Base-by-base conservation (phyloP, 2,329 filamentous ascomycete genomes). In the Fusarium pseudocircinatum region DNA sequence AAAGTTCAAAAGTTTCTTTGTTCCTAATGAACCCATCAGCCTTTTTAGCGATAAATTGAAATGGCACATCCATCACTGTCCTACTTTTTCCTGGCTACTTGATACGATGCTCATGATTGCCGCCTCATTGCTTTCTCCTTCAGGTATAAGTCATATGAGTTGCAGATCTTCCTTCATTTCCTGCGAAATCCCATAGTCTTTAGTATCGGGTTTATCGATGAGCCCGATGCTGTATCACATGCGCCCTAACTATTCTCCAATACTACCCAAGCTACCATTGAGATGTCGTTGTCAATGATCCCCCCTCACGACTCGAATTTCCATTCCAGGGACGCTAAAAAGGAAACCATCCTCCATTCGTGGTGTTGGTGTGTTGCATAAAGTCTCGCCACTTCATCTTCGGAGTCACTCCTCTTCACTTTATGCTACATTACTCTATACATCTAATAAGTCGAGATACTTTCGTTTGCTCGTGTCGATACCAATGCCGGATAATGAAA, bases 211-310 rank as follows among this genome's bases (percentile, higher is more conserved):
- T 43, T 56, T 30, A 30, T 54, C 24, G 22, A 26, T 7, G 30
- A 54, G 46, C 26, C 56, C 28, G 37, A 32, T 26, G 24, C 15
- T 36, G 12, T 60, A 28, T 28, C 24, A 28, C 39, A 52, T 36
- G 39, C 46, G 24, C 15, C 24, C 28, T n/a, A 28, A 42, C 18
- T 43, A 57, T 50, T 9, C 16, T n/a, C 36, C 40, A 62, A 42
- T 26, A 43, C 37, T 37, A 36, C 30, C n/a, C 34, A 49, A 36
- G 14, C 43, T n/a, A 37, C 44, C 43, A 30, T 32, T 60, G 30
- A 13, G n/a, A 68, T 70, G 40, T 67, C 44, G 24, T 63, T 46
- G 63, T 73, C 70, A 74, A 74, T 60, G 70, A 73, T 68, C 46
- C 20, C 44, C 32, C 36, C 30, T 53, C 44, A 39, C 61, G 37